A percentile compares a stretch with the other conserved stretches of the same genome.
Evolutionary conservation across 2,329 filamentous ascomycete genomes (phyloP).

Genomic region (Aspergillus persii): DNA sequence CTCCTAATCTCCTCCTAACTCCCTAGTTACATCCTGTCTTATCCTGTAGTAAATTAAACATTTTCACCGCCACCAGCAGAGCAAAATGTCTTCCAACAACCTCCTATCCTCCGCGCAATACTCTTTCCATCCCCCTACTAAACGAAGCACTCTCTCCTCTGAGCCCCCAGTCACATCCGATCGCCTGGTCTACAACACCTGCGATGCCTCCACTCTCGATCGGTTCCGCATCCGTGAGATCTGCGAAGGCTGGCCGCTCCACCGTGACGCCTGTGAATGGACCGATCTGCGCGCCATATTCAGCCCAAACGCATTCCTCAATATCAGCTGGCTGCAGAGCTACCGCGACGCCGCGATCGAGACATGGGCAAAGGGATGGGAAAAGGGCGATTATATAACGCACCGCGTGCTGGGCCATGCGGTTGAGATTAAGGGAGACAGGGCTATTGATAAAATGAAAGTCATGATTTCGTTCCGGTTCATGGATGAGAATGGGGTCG

Average conservation of each 20-base stretch:
- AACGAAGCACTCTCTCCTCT: no score
- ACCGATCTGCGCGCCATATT: not conserved
- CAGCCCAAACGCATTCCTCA: not conserved
- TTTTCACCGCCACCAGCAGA: no score
- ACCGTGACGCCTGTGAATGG: constrained; percentile 8
- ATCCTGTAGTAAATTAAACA: no score
- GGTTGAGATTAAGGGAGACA: constrained; percentile 4
- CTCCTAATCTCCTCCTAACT: no score
- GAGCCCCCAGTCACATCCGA: not conserved
- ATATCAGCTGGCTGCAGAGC: constrained; percentile 6
- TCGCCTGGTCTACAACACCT: not conserved
- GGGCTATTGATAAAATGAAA: constrained; percentile 7
- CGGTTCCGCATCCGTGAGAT: constrained; percentile 4
- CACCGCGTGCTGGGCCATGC: constrained; percentile 3
- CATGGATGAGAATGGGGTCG: constrained; percentile 4
- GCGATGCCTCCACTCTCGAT: not conserved
- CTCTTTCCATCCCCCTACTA: no score
- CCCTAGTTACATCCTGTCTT: no score
- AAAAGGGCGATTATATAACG: constrained; percentile 1
- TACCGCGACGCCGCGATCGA: constrained; percentile 5
- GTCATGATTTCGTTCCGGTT: constrained; percentile 3
- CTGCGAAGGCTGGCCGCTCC: constrained; percentile 5
- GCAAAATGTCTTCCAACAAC: no score
- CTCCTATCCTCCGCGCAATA: no score
- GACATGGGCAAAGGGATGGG: constrained; percentile 1